phyloP scores from a whole-genome alignment of 2,329 filamentous ascomycete genomes.

The Fusarium luffae region DNA sequence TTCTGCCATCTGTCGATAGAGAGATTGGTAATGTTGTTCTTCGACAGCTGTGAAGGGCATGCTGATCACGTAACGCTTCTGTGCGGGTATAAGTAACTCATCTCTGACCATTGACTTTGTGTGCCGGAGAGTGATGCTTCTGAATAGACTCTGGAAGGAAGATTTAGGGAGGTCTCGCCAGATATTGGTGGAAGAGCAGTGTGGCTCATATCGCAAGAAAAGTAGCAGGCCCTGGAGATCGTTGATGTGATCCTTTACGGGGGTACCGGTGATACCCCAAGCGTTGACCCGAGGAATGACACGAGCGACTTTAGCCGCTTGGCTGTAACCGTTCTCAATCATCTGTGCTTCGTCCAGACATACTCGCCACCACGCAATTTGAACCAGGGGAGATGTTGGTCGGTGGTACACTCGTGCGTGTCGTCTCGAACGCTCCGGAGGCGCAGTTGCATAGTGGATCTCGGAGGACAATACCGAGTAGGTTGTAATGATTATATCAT shows the following conservation, averaged over 20 bases:
- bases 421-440: conserved; percentile 75
- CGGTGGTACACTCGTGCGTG: conserved; percentile 73
- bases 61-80: conserved; percentile 87
- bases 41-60: conserved; percentile 92
- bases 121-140: conserved; percentile 80
- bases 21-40: conserved; percentile 84
- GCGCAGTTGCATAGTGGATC: conserved; percentile 77
- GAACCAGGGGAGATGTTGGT: conserved; percentile 78
- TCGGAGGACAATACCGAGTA: conserved; percentile 81
- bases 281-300: conserved; percentile 85
- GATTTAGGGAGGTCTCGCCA: conserved; percentile 73
- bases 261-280: conserved; percentile 92
- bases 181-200: conserved; percentile 69
- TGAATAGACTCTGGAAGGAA: conserved; percentile 76
- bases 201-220: conserved; percentile 84
- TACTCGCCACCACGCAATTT: conserved; percentile 89
- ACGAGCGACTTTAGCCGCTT: conserved; percentile 82
- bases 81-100: conserved; percentile 82
- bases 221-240: conserved; percentile 84
- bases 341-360: conserved; percentile 86
- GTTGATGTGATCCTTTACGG: conserved; percentile 79
- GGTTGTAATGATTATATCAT: conserved; percentile 72
- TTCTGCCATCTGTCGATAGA: conserved; percentile 80
- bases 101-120: conserved; percentile 83
- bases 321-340: conserved; percentile 88